Base-by-base conservation (phyloP, 495 filamentous ascomycete genomes). In the Neurospora tetraspora region DNA sequence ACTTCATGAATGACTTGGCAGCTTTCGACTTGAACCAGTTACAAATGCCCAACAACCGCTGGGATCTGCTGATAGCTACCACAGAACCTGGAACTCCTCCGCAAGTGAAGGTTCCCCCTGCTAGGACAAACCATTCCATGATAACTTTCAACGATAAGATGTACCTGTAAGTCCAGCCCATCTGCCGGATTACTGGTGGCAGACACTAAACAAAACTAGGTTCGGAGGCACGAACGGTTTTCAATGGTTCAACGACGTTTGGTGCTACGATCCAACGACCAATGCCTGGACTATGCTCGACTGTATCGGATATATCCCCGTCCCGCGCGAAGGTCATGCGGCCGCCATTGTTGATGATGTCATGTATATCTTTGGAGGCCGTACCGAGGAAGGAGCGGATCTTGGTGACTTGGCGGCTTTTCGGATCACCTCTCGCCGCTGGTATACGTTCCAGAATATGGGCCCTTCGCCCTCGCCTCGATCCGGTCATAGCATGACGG, bases 381-480 rank as follows among this genome's bases (percentile, higher is more conserved):
- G 96, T 65, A 97, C 92, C 5, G 92, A 97, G 77, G 93, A 97
- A 69, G 96, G 96, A 1, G 86, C 89, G 37, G 96, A 98, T 78
- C 83, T 98, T 23, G 96, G 96, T 27, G 96, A 99, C 80, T 82
- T 99, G 68, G 95, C 96, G 2, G 96, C 96, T 2, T 99, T 99
- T 82, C 89, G 94, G 31, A 98, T 99, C 74, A 88, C 91, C 3
- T 92, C 93, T 7, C 89, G 91, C 71, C 90, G 96, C 43, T 99
- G 96, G 96, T 99, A 98, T 78, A 98, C 95, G 12, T 99, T 99
- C 83, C 96, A 98, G 78, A 99, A 99, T 77, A 99, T 99, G 96
- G 96, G 96, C 0, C 95, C 93, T 2, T 94, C 94, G 4, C 96
- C 96, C 1, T 97, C 94, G 8, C 91, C 96, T 23, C 86, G 96